A percentile compares a stretch with the other conserved stretches of the same genome.
phyloP scores from a whole-genome alignment of 1,139 yeast genomes.

The Zhuliangozyma parablackwelliae region DNA sequence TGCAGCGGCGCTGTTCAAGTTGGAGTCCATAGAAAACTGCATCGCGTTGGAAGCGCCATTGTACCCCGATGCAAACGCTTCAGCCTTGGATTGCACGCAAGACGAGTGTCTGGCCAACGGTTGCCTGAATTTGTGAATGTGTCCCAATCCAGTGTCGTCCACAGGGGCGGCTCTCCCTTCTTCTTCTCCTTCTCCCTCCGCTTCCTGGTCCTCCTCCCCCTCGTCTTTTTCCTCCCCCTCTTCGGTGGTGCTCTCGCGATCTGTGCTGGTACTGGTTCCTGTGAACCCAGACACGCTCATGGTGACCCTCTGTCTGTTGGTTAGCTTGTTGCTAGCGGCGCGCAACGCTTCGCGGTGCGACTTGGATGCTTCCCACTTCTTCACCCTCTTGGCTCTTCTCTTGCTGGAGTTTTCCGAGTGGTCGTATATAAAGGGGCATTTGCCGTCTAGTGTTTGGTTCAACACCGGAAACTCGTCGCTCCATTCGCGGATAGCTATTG shows the following conservation, averaged over 20 bases:
- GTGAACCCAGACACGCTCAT: slow-evolving; percentile 16
- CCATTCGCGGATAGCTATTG: slow-evolving; percentile 85
- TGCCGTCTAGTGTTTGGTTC: slow-evolving; percentile 53
- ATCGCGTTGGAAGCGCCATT: slow-evolving; percentile 54
- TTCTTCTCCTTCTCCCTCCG: slow-evolving; percentile 2
- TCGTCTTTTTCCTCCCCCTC: slow-evolving; percentile 9
- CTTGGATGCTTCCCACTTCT: slow-evolving; percentile 38
- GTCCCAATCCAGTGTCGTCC: slow-evolving; percentile 7
- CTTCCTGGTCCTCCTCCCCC: slow-evolving; percentile 12
- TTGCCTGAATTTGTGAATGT: slow-evolving; percentile 14
- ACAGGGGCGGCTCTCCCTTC: not conserved
- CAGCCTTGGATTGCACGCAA: slow-evolving; percentile 34
- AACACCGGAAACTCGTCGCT: slow-evolving; percentile 40
- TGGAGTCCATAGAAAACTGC: slow-evolving; percentile 42
- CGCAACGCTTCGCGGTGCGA: slow-evolving; percentile 37
- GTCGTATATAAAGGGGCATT: slow-evolving; percentile 67
- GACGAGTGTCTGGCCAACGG: slow-evolving; percentile 30
- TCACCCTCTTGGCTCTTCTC: slow-evolving; percentile 32
- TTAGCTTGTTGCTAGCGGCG: slow-evolving; percentile 31
- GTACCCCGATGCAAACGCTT: slow-evolving; percentile 73
- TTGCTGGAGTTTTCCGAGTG: slow-evolving; percentile 35
- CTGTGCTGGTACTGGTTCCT: slow-evolving; percentile 31
- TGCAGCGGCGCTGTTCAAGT: slow-evolving; percentile 32
- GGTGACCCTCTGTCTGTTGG: slow-evolving; percentile 22
- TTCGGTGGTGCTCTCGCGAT: slow-evolving; percentile 18